These are phyloP conservation scores for Lactifluus subvellereus DNA, from an alignment of 768 basidiomycete genomes.

Conservation along the genomic window DNA sequence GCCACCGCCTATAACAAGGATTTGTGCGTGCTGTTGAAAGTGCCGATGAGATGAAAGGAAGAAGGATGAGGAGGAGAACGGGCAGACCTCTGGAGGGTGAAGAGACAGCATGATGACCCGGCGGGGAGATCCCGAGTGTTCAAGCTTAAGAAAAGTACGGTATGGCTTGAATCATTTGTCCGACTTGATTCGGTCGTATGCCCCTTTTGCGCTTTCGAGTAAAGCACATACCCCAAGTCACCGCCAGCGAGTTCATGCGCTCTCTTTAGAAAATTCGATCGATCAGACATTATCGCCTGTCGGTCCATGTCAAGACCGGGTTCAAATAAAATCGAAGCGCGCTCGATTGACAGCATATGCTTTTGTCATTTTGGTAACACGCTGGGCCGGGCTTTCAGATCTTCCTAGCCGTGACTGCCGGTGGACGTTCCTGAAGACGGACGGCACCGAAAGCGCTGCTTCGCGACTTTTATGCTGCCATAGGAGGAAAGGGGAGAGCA, in stretches of 20 bases:
- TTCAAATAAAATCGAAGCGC: background rate
- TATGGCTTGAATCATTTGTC: no score
- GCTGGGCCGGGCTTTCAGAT: background rate
- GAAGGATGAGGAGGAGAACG: background rate
- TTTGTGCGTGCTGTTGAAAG: constrained; percentile 28
- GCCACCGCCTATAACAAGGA: constrained; percentile 56
- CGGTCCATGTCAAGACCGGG: background rate
- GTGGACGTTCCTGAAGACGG: background rate
- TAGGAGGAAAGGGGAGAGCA: background rate
- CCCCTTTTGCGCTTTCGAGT: no score
- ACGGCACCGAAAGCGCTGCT: background rate
- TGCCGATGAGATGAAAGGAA: background rate
- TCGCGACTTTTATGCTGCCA: background rate
- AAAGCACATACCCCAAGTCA: no score
- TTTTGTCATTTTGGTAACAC: background rate
- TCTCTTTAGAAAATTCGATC: no score
- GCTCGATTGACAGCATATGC: background rate
- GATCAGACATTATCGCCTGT: no score
- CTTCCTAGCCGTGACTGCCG: background rate
- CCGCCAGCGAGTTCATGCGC: no score
- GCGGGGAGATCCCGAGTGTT: background rate
- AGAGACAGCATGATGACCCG: constrained; percentile 1
- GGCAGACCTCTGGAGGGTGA: constrained; percentile 11
- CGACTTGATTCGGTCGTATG: no score
- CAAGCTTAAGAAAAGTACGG: background rate